phyloP scores from a whole-genome alignment of 257 asterid species.

The Solanum pimpinellifolium region DNA sequence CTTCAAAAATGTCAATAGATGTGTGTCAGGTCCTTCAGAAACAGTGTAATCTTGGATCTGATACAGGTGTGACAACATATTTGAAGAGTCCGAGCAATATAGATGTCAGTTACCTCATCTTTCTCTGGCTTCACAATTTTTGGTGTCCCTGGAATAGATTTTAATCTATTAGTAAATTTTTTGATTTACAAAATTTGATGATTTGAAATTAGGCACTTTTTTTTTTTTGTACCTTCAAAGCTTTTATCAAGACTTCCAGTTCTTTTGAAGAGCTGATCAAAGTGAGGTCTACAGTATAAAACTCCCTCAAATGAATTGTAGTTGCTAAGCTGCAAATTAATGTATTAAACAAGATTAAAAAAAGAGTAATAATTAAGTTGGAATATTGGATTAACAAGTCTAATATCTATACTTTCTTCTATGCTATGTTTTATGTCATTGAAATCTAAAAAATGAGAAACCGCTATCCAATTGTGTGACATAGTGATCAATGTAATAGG shows the following conservation, averaged over 20 bases:
- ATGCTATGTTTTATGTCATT: neutral
- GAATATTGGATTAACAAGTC: neutral
- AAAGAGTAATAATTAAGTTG: neutral
- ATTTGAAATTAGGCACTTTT: neutral
- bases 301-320: slow-evolving; percentile 96
- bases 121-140: slow-evolving; percentile 79
- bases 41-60: neutral
- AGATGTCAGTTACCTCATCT: neutral
- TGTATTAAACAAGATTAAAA: neutral
- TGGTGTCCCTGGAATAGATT: slow-evolving; percentile 56
- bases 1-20: neutral
- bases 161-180: neutral
- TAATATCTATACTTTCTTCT: neutral
- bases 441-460: neutral
- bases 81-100: neutral
- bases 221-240: slow-evolving; percentile 56
- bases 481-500: neutral
- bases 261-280: slow-evolving; percentile 88
- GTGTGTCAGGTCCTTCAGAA: neutral
- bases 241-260: slow-evolving; percentile 92
- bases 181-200: neutral
- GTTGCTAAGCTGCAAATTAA: slow-evolving; percentile 52
- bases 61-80: neutral
- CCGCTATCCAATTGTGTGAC: neutral
- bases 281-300: slow-evolving; percentile 93